phyloP scores from a whole-genome alignment of 352 stramenopile species.

The Globisporangium rhizosaccharum region DNA sequence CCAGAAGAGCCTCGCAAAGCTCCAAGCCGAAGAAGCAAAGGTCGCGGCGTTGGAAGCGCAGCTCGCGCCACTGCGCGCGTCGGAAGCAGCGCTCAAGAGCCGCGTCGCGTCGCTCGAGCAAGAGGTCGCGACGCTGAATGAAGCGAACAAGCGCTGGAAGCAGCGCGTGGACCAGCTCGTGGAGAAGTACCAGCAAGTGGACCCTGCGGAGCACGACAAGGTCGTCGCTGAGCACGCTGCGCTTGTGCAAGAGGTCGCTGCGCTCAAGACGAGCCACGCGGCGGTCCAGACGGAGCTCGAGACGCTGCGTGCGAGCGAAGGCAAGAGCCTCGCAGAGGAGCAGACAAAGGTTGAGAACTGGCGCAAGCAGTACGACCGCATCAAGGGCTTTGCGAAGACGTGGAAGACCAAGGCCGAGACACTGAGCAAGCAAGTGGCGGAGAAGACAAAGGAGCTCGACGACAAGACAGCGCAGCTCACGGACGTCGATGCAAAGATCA shows the following conservation, averaged over 20 bases:
- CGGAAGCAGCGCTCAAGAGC: slow-evolving; percentile 36
- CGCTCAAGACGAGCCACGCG: slow-evolving; percentile 33
- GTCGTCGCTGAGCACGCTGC: slow-evolving; percentile 55
- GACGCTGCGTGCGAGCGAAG: slow-evolving; percentile 32
- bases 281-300: slow-evolving; percentile 44
- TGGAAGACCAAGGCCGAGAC: slow-evolving; percentile 77
- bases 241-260: slow-evolving; percentile 38
- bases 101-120: slow-evolving; percentile 56
- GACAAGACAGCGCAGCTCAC: slow-evolving; percentile 34
- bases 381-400: slow-evolving; percentile 78
- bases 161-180: slow-evolving; percentile 74
- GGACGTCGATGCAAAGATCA: slow-evolving; percentile 37
- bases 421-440: slow-evolving; percentile 52
- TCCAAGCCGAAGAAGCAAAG: slow-evolving; percentile 50
- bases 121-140: slow-evolving; percentile 48
- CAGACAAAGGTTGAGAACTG: slow-evolving; percentile 64
- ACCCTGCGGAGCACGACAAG: slow-evolving; percentile 67
- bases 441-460: slow-evolving; percentile 64
- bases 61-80: slow-evolving; percentile 42
- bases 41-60: slow-evolving; percentile 42
- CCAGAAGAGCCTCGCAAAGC: slow-evolving; percentile 44
- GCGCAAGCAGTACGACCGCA: slow-evolving; percentile 70
- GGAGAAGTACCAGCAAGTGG: slow-evolving; percentile 81
- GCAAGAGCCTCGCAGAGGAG: slow-evolving; percentile 54
- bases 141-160: slow-evolving; percentile 76